Evolutionary conservation across 2,329 filamentous ascomycete species (phyloP).

Genomic region (Oidium heveae): DNA sequence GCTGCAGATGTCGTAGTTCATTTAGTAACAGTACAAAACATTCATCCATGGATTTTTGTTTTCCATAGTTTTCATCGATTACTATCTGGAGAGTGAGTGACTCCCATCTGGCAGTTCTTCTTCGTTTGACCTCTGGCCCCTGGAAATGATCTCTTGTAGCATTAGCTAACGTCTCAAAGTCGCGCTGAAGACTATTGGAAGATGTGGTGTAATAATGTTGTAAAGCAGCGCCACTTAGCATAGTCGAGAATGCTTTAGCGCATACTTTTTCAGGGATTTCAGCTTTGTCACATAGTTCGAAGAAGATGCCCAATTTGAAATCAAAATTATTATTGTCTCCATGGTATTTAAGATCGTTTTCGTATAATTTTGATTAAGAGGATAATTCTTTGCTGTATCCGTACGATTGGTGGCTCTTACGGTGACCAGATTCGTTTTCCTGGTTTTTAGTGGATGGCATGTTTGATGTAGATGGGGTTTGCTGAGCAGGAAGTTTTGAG

Average conservation of each 20-base stretch:
- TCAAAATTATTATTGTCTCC: not conserved
- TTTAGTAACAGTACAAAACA: not conserved
- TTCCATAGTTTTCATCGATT: not conserved
- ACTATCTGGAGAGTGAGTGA: not conserved
- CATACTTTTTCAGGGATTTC: not conserved
- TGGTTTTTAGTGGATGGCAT: not conserved
- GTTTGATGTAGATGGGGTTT: not conserved
- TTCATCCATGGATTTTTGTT: not conserved
- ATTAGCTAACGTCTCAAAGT: not conserved
- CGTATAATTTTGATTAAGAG: not conserved
- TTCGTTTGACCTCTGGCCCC: not conserved
- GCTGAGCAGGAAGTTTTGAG: not conserved
- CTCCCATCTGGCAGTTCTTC: not conserved
- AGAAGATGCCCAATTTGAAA: not conserved
- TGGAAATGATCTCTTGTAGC: not conserved
- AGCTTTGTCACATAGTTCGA: not conserved
- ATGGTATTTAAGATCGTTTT: not conserved
- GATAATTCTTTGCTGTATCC: not conserved
- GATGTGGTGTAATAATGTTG: not conserved
- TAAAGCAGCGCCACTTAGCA: not conserved
- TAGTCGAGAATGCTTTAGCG: not conserved
- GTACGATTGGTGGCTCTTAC: not conserved
- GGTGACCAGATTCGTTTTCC: not conserved
- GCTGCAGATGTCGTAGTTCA: not conserved
- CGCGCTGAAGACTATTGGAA: not conserved